A percentile compares a stretch with the other conserved stretches of the same genome.
phyloP scores from a whole-genome alignment of 805 yeast species.

The Monosporozyma solicola region DNA sequence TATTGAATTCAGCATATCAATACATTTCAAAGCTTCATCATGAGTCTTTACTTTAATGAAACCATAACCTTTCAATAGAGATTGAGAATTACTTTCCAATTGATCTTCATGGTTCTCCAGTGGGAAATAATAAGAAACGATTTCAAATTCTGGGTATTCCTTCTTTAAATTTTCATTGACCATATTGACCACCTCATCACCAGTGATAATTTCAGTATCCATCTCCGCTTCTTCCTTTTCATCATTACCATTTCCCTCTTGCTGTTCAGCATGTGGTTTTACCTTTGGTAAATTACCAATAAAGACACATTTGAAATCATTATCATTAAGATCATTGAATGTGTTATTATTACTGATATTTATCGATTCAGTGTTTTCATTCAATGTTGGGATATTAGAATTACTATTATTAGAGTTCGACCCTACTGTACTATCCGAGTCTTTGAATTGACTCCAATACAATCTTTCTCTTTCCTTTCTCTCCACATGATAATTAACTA shows the following conservation, averaged over 20 bases:
- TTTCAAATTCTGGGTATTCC: slow-evolving; percentile 29
- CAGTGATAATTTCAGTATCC: slow-evolving; percentile 8
- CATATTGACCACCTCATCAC: slow-evolving; percentile 27
- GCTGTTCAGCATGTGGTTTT: slow-evolving; percentile 6
- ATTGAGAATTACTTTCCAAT: background rate
- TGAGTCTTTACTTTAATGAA: slow-evolving; percentile 44
- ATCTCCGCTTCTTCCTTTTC: slow-evolving; percentile 28
- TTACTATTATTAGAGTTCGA: background rate
- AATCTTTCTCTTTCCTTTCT: slow-evolving; percentile 47
- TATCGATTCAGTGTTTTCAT: background rate
- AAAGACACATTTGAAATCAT: slow-evolving; percentile 46
- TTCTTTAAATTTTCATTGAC: slow-evolving; percentile 39
- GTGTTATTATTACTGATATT: background rate
- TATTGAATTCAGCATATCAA: slow-evolving; percentile 40
- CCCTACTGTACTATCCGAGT: slow-evolving; percentile 7
- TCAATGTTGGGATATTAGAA: background rate
- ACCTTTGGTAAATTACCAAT: slow-evolving; percentile 41
- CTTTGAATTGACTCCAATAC: slow-evolving; percentile 29
- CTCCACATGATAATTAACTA: slow-evolving; percentile 57
- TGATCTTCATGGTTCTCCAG: slow-evolving; percentile 9
- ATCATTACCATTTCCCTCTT: slow-evolving; percentile 18
- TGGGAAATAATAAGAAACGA: slow-evolving; percentile 27
- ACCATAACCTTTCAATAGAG: slow-evolving; percentile 38
- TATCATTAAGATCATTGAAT: slow-evolving; percentile 23
- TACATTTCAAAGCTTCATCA: slow-evolving; percentile 40